A percentile compares a stretch with the other conserved stretches of the same genome.
phyloP scores from a whole-genome alignment of 208 protist species.

The Trypanosoma lewisi region DNA sequence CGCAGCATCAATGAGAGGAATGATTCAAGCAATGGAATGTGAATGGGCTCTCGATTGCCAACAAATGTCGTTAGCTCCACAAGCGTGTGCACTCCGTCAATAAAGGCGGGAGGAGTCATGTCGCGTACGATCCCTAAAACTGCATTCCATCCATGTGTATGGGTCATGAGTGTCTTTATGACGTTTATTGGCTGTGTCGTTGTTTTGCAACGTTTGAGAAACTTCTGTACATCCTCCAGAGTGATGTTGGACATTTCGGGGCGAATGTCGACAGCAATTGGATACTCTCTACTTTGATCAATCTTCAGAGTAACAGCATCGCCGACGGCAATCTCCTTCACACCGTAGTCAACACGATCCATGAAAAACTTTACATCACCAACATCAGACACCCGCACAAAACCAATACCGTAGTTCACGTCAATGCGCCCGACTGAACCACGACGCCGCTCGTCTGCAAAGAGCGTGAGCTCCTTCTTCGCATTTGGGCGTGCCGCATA shows the following conservation, averaged over 20 bases:
- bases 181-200: slow-evolving; percentile 54
- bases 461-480: slow-evolving; percentile 30
- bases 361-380: slow-evolving; percentile 86
- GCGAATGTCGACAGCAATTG: slow-evolving; percentile 76
- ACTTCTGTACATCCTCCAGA: slow-evolving; percentile 58
- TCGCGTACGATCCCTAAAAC: slow-evolving; percentile 50
- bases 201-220: slow-evolving; percentile 61
- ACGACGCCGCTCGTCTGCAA: slow-evolving; percentile 73
- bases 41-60: slow-evolving; percentile 84
- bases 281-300: slow-evolving; percentile 76
- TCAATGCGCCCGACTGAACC: slow-evolving; percentile 76
- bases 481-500: neutral
- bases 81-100: slow-evolving; percentile 58
- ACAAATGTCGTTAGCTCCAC: slow-evolving; percentile 80
- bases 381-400: slow-evolving; percentile 56
- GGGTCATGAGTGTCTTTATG: slow-evolving; percentile 75
- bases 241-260: slow-evolving; percentile 61
- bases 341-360: slow-evolving; percentile 76
- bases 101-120: slow-evolving; percentile 33
- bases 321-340: slow-evolving; percentile 62
- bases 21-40: slow-evolving; percentile 51
- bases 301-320: slow-evolving; percentile 77
- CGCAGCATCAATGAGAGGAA: slow-evolving; percentile 58
- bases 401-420: slow-evolving; percentile 64
- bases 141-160: slow-evolving; percentile 74